Base-by-base conservation (phyloP, 2,329 filamentous ascomycete genomes). In the Aspergillus fructus region DNA sequence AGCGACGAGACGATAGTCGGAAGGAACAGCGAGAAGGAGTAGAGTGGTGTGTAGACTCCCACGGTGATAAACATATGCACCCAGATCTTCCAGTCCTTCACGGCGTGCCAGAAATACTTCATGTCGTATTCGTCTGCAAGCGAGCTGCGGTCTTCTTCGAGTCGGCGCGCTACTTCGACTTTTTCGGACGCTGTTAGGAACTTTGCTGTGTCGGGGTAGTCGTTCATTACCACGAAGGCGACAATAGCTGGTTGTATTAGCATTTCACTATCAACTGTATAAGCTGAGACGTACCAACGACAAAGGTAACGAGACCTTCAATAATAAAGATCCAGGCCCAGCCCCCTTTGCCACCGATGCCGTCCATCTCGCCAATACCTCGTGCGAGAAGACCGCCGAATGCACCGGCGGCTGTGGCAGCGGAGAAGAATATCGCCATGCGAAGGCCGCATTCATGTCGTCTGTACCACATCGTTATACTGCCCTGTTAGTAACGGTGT, bases 391-490 rank as follows among this genome's bases (percentile, higher is more conserved):
- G 53, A 4, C 59, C 59, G 5, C 59, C 59, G 19, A 61, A 61
- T 13, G 59, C 59, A n/a, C 59, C 59, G 2, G 56, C 57, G 1
- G 59, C 59, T 3, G 59, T 59, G 11, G 56, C 53, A 7, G 59
- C 59, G 9, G 56, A 59, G 47, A 59, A 59, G 43, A 59, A 61
- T 11, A 61, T 61, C 17, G 56, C 57, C 56, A 59, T 61, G 21
- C 59, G 56, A 5, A 59, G 37, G 1, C 59, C 59, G 13, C 53
- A 50, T n/a, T 61, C 59, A 23, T 61, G 56, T 12, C 56, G 56
- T 15, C 50, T 56, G 27, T 61, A 61, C 59, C 53, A 56, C 53
- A 56, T 56, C 5, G 53, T 55, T 4, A 55, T 55, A 13, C 53
- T 55, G n/a, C 0, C 2, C 7, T 30, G 15, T 54, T 21, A 54